Evolutionary conservation across 257 asterid genomes (phyloP).

Genomic region (Solanum piurae): DNA sequence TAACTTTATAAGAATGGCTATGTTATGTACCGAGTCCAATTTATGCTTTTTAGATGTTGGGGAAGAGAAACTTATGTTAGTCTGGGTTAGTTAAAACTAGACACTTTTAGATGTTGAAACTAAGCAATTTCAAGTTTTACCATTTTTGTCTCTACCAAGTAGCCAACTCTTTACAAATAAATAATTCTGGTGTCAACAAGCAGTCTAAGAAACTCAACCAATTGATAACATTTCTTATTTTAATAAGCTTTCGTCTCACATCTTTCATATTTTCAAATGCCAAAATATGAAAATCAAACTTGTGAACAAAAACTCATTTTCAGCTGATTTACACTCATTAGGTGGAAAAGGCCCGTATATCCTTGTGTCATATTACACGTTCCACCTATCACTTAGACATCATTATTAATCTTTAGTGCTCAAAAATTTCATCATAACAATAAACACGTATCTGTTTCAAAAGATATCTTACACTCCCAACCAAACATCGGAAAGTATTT

Average conservation of each 20-base stretch:
- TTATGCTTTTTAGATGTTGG: background rate
- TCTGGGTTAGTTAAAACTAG: background rate
- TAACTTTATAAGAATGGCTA: background rate
- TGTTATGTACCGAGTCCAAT: background rate
- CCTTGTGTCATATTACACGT: background rate
- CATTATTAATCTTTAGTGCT: background rate
- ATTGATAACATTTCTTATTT: background rate
- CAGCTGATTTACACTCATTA: background rate
- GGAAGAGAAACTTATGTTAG: background rate
- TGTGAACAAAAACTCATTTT: background rate
- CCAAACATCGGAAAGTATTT: background rate
- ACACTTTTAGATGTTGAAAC: background rate
- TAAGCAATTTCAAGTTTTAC: background rate
- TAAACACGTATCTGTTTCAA: background rate
- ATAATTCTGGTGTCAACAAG: background rate
- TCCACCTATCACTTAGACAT: background rate
- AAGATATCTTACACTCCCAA: background rate
- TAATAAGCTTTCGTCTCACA: background rate
- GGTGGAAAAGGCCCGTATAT: background rate
- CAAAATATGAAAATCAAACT: background rate
- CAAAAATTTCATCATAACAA: background rate
- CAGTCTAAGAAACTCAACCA: background rate
- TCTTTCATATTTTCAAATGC: background rate
- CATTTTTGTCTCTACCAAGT: background rate
- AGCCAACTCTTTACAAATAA: background rate